Base-by-base conservation (phyloP, 805 yeast species). In the Metschnikowia lunata region DNA sequence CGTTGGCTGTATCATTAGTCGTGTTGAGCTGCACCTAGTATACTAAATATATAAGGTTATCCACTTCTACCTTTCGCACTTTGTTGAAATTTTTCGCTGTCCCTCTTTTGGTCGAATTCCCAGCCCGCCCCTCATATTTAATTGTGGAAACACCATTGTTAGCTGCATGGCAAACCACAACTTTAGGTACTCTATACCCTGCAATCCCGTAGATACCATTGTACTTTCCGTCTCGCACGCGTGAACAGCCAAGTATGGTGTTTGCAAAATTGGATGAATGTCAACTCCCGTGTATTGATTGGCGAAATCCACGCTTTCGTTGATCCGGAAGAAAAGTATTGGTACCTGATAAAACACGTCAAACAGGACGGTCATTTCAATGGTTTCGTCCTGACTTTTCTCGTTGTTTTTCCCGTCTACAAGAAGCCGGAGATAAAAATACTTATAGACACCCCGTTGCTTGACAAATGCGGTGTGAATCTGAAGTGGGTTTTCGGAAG, bases 271-370 rank as follows among this genome's bases (percentile, higher is more conserved):
- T 30, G 55, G 57, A 26, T 52, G 57, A 1, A 45, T 45, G 14
- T 49, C 55, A 26, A 52, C 28, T 6, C 39, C 44, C 12, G 48
- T 31, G 34, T 41, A 23, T 14, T 37, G 15, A 29, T 33, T 33
- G 10, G 15, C 12, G 15, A 15, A 31, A 13, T 39, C 40, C 11
- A 44, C 39, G 13, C 11, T 15, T 5, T 46, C 36, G 31, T 47
- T 50, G 5, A 50, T 34, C 27, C 62, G 52, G 46, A 61, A 65
- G 37, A 59, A 52, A 15, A 63, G 44, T 6, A 66, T 59, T 0
- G 74, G 74, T 1, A 58, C 64, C 18, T 32, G 38, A 46, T 64
- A 69, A 37, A 63, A 56, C 8, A 44, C 50, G 48, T 66, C 66
- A 43, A 47, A 69, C 3, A 59, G 51, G 1, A 67, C 42, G 1